Percentiles rank a stretch among this genome's conserved stretches.
These are phyloP conservation scores for Flaveria ramosissima DNA, from an alignment of 129 eudicot species.

Conservation along the genomic window DNA sequence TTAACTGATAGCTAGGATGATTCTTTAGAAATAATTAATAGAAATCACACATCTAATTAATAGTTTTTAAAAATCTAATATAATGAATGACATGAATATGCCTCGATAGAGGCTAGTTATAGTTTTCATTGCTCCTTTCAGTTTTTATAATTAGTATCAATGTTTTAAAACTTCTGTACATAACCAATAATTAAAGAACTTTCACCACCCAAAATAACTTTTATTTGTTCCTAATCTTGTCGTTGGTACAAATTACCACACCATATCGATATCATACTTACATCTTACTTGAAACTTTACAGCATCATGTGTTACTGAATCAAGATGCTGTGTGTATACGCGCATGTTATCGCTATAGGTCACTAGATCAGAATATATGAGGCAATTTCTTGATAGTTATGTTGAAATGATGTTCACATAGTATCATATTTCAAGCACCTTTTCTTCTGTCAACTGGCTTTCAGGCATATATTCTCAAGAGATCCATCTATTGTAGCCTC, in stretches of 20 bases:
- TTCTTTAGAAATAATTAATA: not conserved
- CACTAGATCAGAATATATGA: slow-evolving; percentile 37
- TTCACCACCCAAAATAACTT: not conserved
- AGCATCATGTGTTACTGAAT: slow-evolving; percentile 6
- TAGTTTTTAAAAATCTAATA: not conserved
- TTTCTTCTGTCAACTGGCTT: slow-evolving; percentile 36
- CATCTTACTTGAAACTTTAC: not conserved
- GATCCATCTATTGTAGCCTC: slow-evolving; percentile 24
- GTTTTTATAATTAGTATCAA: not conserved
- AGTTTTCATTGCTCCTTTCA: too few relatives aligned
- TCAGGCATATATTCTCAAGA: slow-evolving; percentile 40
- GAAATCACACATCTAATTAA: not conserved
- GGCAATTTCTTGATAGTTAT: slow-evolving; percentile 29
- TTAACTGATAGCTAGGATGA: not conserved
- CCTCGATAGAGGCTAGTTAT: too few relatives aligned
- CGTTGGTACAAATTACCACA: not conserved
- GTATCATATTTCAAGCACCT: slow-evolving; percentile 26
- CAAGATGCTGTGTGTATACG: slow-evolving; percentile 25
- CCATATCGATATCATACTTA: not conserved
- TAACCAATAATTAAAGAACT: not conserved
- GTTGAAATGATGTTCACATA: slow-evolving; percentile 46
- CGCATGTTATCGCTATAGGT: slow-evolving; percentile 17
- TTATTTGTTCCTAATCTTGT: not conserved
- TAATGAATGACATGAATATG: too few relatives aligned
- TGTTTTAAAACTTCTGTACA: not conserved